phyloP scores from a whole-genome alignment of 768 basidiomycete species.

The Podaxis carcinomalis region DNA sequence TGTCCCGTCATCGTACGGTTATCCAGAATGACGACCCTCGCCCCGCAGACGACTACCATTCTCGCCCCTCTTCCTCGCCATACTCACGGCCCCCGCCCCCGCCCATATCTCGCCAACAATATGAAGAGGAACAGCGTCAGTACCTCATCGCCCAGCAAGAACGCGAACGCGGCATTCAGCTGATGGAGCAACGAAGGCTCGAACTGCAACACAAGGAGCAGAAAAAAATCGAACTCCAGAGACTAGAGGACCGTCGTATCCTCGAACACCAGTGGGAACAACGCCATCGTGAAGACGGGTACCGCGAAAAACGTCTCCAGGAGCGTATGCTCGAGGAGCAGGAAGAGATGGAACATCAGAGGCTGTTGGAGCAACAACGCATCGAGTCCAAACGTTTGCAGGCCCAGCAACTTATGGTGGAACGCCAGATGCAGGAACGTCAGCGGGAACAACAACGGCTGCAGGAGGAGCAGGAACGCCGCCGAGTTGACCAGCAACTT shows the following conservation, averaged over 20 bases:
- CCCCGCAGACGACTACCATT: background rate
- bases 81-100: conserved; percentile 1
- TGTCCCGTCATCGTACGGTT: background rate
- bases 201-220: conserved; percentile 12
- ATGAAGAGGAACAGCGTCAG: conserved; percentile 13
- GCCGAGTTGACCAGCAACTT: conserved; percentile 4
- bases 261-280: conserved; percentile 6
- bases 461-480: conserved; percentile 13
- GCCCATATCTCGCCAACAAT: conserved; percentile 11
- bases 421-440: conserved; percentile 14
- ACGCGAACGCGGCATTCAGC: background rate
- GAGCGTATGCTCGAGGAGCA: conserved; percentile 11
- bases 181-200: background rate
- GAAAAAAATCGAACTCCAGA: conserved; percentile 9
- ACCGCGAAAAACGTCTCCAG: conserved; percentile 11
- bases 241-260: conserved; percentile 3
- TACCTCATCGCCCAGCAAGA: background rate
- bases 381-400: conserved; percentile 13
- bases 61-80: conserved; percentile 2
- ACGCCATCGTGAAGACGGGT: conserved; percentile 14
- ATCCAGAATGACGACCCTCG: conserved; percentile 1
- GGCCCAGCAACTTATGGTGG: conserved; percentile 3
- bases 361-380: conserved; percentile 6
- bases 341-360: conserved; percentile 12
- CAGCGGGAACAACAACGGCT: conserved; percentile 17